Evolutionary conservation across 441 rosid species (phyloP).

Genomic region (Dalechampia spathulata): DNA sequence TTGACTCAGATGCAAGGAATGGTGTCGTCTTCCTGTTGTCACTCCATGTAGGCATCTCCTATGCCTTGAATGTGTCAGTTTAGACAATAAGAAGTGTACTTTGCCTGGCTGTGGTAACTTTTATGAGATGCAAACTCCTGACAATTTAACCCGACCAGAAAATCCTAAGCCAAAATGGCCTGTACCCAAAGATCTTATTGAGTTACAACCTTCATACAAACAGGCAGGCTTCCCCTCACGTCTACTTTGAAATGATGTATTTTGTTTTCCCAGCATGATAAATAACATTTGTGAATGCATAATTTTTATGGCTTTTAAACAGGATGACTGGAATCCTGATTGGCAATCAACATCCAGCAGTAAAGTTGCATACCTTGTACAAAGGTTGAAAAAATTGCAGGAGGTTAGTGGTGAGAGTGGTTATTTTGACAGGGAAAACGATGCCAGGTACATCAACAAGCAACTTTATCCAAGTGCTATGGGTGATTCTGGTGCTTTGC

Average conservation of each 20-base stretch:
- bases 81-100: conserved; percentile 69
- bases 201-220: conserved; percentile 91
- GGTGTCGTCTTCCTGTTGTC: conserved; percentile 52
- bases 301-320: conserved; percentile 21
- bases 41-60: conserved; percentile 93
- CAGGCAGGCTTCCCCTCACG: conserved; percentile 42
- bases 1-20: conserved; percentile 4
- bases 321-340: conserved; percentile 98
- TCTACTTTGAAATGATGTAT: not conserved
- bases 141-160: conserved; percentile 68
- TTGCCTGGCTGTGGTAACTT: conserved; percentile 62
- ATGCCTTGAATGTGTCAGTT: conserved; percentile 78
- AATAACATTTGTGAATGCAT: not conserved
- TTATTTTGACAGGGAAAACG: conserved; percentile 17
- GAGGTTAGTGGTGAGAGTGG: conserved; percentile 30
- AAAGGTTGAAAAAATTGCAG: conserved; percentile 59
- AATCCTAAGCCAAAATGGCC: conserved; percentile 97
- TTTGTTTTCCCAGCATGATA: not conserved
- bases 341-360: conserved; percentile 97
- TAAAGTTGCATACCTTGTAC: conserved; percentile 76
- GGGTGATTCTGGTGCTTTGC: conserved; percentile 11
- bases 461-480: conserved; percentile 17
- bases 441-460: conserved; percentile 22
- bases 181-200: conserved; percentile 95
- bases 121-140: conserved; percentile 91